Base-by-base conservation (phyloP, 2,329 filamentous ascomycete genomes). In the Fusarium sp. region DNA sequence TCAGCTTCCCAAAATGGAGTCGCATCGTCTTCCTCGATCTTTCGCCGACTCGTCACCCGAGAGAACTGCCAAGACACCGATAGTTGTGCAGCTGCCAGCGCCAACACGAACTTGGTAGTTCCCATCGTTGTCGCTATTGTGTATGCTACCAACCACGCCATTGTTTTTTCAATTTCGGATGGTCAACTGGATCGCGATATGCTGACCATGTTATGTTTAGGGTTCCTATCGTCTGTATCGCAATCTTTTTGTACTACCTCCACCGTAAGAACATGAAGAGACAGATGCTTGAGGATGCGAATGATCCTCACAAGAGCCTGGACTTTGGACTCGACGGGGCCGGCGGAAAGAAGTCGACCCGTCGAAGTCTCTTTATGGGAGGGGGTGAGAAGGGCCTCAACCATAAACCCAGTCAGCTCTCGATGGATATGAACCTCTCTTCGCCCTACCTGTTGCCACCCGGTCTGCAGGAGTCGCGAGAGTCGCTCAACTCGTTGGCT, bases 391-490 rank as follows among this genome's bases (percentile, higher is more conserved):
- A 91, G 80, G 81, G 83, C 28, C 70, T 77, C 39, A 53, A 60
- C 42, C 82, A 84, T 74, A 81, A 81, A 56, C 82, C 84, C 53
- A 84, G 86, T 41, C 90, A 92, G 75, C 81, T 92, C 55, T 93
- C 91, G 38, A 90, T 95, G 88, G 89, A 91, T 75, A 89, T 95
- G 88, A 90, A 92, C 78, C 86, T 95, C 53, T 90, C 89, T 38
- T 96, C 91, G 76, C 96, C 96, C 5, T 99, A 98, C 80, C 88
- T 99, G n/a, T 87, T 98, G n/a, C 95, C 96, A 9, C 93, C 93
- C 3, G 91, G 90, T 61, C 79, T 95, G 26, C 91, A 96, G 45
- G 87, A 89, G 78, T 98, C 95, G 2, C 90, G 90, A 48, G 95
- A 97, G 75, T 98, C 95, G 10, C 86, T 98, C 71, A 91, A 95